A percentile compares a stretch with the other conserved stretches of the same genome.
Evolutionary conservation across 116 monocot genomes (phyloP).

Genomic region (Zostera marina): DNA sequence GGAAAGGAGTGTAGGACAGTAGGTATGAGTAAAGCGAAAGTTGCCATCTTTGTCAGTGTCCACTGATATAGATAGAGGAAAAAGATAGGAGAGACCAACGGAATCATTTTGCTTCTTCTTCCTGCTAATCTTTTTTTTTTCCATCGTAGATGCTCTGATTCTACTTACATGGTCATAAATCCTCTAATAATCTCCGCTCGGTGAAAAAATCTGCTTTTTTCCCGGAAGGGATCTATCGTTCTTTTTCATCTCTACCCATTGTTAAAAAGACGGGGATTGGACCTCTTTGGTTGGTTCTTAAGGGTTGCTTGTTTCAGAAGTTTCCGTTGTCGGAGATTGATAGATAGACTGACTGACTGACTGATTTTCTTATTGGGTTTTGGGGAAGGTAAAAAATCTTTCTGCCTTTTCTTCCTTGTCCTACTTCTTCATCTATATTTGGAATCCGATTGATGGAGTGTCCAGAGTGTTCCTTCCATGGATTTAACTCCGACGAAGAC

Average conservation of each 20-base stretch:
- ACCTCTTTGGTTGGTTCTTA: slow-evolving; percentile 1
- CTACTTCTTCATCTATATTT: background rate
- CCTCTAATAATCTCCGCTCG: too few relatives aligned
- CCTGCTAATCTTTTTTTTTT: background rate
- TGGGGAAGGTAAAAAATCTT: background rate
- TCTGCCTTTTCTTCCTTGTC: background rate
- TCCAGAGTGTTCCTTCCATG: background rate
- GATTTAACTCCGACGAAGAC: slow-evolving; percentile 9
- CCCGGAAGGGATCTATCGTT: background rate
- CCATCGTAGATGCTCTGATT: background rate
- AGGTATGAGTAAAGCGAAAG: background rate
- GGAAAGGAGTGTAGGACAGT: background rate
- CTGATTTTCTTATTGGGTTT: background rate
- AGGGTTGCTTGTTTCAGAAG: slow-evolving; percentile 3
- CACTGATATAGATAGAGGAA: background rate
- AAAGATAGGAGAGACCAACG: background rate
- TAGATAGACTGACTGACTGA: background rate
- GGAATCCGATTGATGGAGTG: background rate
- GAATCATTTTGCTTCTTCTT: background rate
- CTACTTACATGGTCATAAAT: background rate
- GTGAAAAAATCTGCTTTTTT: background rate
- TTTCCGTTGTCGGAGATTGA: background rate
- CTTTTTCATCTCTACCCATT: background rate
- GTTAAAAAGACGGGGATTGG: background rate
- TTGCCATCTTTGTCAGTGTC: slow-evolving; percentile 9